phyloP scores from a whole-genome alignment of 176 grass and related monocot genomes.

The Carex littledalei region DNA sequence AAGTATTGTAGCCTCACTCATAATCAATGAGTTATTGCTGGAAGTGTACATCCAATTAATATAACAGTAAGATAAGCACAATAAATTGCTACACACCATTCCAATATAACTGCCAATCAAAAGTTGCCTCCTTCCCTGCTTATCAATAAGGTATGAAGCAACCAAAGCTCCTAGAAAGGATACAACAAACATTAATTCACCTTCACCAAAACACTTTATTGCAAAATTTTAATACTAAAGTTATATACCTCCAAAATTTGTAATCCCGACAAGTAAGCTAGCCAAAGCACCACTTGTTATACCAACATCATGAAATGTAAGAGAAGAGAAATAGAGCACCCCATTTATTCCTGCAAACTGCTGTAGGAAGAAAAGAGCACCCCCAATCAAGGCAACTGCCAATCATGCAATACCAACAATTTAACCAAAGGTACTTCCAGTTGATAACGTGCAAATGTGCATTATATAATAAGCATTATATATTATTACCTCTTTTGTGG shows the following conservation, averaged over 20 bases:
- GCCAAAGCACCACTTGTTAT: slow-evolving; percentile 77
- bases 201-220: slow-evolving; percentile 12
- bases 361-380: slow-evolving; percentile 95
- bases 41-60: neutral
- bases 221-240: slow-evolving; percentile 13
- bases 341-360: slow-evolving; percentile 99
- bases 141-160: slow-evolving; percentile 97
- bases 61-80: slow-evolving; percentile 10
- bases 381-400: slow-evolving; percentile 97
- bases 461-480: slow-evolving; percentile 2
- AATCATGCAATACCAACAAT: slow-evolving; percentile 33
- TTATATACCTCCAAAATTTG: slow-evolving; percentile 77
- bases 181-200: slow-evolving; percentile 26
- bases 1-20: too few species aligned
- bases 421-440: slow-evolving; percentile 9
- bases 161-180: slow-evolving; percentile 58
- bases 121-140: slow-evolving; percentile 86
- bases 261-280: slow-evolving; percentile 92
- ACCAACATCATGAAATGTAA: slow-evolving; percentile 96
- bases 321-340: slow-evolving; percentile 98
- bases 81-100: slow-evolving; percentile 50
- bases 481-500: slow-evolving; percentile 67
- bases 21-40: neutral
- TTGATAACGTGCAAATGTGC: neutral
- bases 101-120: slow-evolving; percentile 92